Base-by-base conservation (phyloP, 2,329 filamentous ascomycete species). In the Byssochlamys sp. region DNA sequence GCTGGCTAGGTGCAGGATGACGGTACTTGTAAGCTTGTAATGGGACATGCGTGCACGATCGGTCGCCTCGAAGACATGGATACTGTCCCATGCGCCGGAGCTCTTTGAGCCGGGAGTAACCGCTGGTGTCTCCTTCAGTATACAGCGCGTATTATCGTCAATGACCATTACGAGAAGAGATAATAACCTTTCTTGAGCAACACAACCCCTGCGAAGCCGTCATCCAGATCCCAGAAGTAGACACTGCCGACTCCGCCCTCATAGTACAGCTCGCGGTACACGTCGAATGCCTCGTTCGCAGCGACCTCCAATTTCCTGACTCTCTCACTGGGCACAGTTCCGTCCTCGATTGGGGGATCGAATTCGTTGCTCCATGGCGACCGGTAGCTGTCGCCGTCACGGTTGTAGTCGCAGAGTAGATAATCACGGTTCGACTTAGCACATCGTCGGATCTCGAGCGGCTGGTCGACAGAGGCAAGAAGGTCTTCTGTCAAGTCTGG, bases 351-450 rank as follows among this genome's bases (percentile, higher is more conserved):
- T 12, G 91, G 88, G 19, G 92, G 94, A 72, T 97, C 91, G 74
- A 99, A 99, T 76, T 96, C 89, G 77, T 97, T 97, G 77, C 88
- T 94, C 94, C 94, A 99, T n/a, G 94, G 94, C 63, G 90, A 95
- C 61, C 94, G 88, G 82, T 96, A 96, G 77, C 89, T 95, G 78
- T 96, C 92, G 61, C 94, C 94, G 76, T 99, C 94, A 63, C 94
- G 91, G 82, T 99, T 99, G 83, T 99, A 99, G 82, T 99, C 94
- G 81, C 94, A 99, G 69, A 96, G 88, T 55, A 99, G 85, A 79
- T 96, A 99, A 77, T 97, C 94, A 65, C 92, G 89, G 67, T 91
- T 90, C 31, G 90, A 88, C 76, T 91, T 89, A 66, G 85, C 84
- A 81, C 94, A 97, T 64, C 89, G 88, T 67, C 88, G 86, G 62